Evolutionary conservation across 352 stramenopile genomes (phyloP).

Genomic region (Pythium aphanidermatum): DNA sequence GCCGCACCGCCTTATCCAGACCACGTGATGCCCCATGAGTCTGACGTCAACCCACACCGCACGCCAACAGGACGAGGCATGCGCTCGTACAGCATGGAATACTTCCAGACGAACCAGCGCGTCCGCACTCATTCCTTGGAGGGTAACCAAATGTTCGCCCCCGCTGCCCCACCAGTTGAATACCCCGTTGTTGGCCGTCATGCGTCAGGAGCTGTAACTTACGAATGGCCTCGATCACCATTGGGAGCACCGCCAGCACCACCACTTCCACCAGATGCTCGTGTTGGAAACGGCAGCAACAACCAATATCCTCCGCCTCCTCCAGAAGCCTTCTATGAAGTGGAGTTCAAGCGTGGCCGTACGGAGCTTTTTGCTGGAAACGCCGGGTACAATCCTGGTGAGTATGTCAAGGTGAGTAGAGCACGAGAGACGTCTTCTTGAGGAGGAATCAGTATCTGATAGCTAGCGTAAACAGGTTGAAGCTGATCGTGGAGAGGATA

Average conservation of each 20-base stretch:
- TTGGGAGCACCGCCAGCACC: constrained; percentile 36
- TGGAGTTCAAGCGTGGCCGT: constrained; percentile 95
- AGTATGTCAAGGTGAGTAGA: constrained; percentile 88
- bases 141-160: constrained; percentile 47
- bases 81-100: constrained; percentile 78
- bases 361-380: constrained; percentile 88
- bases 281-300: neutral
- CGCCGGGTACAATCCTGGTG: constrained; percentile 84
- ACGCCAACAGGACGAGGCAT: constrained; percentile 41
- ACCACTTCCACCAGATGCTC: constrained; percentile 52
- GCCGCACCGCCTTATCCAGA: constrained; percentile 55
- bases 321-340: constrained; percentile 87
- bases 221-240: constrained; percentile 55
- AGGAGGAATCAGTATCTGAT: neutral
- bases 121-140: constrained; percentile 76
- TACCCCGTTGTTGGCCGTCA: constrained; percentile 56
- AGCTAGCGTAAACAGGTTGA: constrained; percentile 78
- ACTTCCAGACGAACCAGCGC: constrained; percentile 46
- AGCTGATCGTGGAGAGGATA: constrained; percentile 96
- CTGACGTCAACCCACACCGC: constrained; percentile 25
- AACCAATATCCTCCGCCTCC: constrained; percentile 48
- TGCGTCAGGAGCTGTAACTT: constrained; percentile 49
- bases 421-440: neutral
- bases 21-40: constrained; percentile 35
- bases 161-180: constrained; percentile 31